Evolutionary conservation across 441 rosid genomes (phyloP).

Genomic region (Gossypium aridum): DNA sequence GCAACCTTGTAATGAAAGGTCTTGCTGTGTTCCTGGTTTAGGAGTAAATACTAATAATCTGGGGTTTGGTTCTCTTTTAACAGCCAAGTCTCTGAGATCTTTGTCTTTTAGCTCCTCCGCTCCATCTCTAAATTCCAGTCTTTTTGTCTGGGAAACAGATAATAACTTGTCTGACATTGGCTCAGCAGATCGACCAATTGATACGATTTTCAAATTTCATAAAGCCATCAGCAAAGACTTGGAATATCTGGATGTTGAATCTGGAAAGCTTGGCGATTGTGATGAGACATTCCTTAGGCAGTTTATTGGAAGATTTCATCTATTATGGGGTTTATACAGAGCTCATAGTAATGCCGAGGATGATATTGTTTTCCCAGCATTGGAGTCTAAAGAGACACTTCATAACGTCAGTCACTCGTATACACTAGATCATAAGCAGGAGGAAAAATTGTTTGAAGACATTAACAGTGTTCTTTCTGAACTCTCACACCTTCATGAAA

Average conservation of each 20-base stretch:
- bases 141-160: conserved; percentile 66
- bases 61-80: conserved; percentile 47
- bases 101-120: conserved; percentile 48
- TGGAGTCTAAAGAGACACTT: conserved; percentile 71
- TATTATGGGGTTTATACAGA: conserved; percentile 69
- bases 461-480: conserved; percentile 54
- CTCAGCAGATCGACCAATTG: conserved; percentile 54
- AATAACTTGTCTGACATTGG: conserved; percentile 34
- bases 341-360: conserved; percentile 84
- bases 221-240: conserved; percentile 76
- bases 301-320: conserved; percentile 62
- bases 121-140: conserved; percentile 61
- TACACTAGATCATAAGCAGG: conserved; percentile 70
- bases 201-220: conserved; percentile 67
- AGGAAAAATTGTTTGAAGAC: conserved; percentile 64
- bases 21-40: conserved; percentile 62
- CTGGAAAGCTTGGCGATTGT: conserved; percentile 58
- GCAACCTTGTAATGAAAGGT: conserved; percentile 28
- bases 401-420: conserved; percentile 74
- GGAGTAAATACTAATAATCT: conserved; percentile 49
- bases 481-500: conserved; percentile 50
- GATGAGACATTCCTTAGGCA: conserved; percentile 55
- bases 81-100: conserved; percentile 57
- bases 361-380: conserved; percentile 69
- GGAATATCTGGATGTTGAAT: conserved; percentile 70